Base-by-base conservation (phyloP, 2,329 filamentous ascomycete genomes). In the Escovopsis sp. region DNA sequence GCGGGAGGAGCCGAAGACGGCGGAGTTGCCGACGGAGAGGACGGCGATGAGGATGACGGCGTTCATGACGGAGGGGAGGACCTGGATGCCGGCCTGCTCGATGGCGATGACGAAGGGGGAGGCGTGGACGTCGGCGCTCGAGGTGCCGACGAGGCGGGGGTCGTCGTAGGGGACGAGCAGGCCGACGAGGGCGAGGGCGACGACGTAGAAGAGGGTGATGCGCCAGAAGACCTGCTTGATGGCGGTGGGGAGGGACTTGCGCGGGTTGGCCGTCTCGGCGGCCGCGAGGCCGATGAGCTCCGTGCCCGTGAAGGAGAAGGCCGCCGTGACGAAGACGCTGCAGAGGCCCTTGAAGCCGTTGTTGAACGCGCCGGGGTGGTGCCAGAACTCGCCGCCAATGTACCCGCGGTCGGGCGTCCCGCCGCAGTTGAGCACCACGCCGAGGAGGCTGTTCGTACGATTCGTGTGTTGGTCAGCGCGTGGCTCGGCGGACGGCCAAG, bases 221-320 rank as follows among this genome's bases (percentile, higher is more conserved):
- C 88, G 81, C 87, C 87, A 94, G 61, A 94, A 94, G 29, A 94
- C 86, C 58, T 94, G 87, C 64, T 93, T 93, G 52, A 91, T 78
- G 10, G 88, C 88, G 0, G 79, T 85, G 0, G 88, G 88, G 1
- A 95, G 69, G 1, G 81, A 83, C 57, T 89, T 84, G 44, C 81
- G 72, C 2, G 83, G 83, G 53, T 86, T 84, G 11, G 72, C 76
- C 1, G 81, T 83, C 57, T 88, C 83, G 30, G 82, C 83, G 2
- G 83, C 82, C 5, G 81, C 81, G 13, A 87, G 71, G 40, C 82
- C 83, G 39, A 86, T 78, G 11, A 84, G 67, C 56, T 86, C 82
- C 1, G 81, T 85, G 7, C 82, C 82, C 2, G 79, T 75, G 51
- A 86, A 87, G 43, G 81, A 69, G 52, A 86, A 86, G 7, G 81